Evolutionary conservation across 352 stramenopile genomes (phyloP), one percentile per base, ranked within the genome.

Genomic region (Elongisporangium anandrum): DNA sequence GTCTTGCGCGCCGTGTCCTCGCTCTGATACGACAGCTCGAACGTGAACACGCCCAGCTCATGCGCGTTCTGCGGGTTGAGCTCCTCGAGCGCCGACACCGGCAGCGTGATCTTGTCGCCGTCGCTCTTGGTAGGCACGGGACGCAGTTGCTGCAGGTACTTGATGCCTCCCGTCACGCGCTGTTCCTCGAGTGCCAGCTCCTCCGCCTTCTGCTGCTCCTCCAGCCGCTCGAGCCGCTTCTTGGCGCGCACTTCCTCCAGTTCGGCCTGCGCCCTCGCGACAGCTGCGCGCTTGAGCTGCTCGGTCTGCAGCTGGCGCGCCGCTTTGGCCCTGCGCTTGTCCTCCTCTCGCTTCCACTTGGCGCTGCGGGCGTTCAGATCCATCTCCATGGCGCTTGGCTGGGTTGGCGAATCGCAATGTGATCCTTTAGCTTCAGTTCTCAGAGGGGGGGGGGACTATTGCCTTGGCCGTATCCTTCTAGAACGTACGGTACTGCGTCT

Each of bases 31-130:
- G 70, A 84, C 56, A 96, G 63, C 63, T 92, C 82, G 56, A 96
- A 95, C 15, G 79, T 93, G 51, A 96, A 87, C 22, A 89, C 85
- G 53, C 83, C 78, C 1, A 86, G 60, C 60, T 94, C 82, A 49
- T 90, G 74, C 19, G 83, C 83, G 61, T 87, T 73, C 69, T 92
- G 81, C 8, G 81, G 76, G 63, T 93, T 89, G 16, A 96, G 73
- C 54, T 81, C 62, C 59, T 91, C 78, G 38, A 96, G 74, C 55
- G 82, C 80, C 34, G 79, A 90, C 20, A 88, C 77, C 0, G 87
- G 83, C 41, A 96, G 66, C 26, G 73, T 79, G 53, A 94, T 87
- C 70, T 91, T 88, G 69, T 94, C 84, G 48, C 81, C 81, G 54
- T 92, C 84, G 22, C 48, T 64, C 2, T 54, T 50, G 2, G 79